Base-by-base conservation (phyloP, 768 basidiomycete genomes). In the Mycena rebaudengoi region DNA sequence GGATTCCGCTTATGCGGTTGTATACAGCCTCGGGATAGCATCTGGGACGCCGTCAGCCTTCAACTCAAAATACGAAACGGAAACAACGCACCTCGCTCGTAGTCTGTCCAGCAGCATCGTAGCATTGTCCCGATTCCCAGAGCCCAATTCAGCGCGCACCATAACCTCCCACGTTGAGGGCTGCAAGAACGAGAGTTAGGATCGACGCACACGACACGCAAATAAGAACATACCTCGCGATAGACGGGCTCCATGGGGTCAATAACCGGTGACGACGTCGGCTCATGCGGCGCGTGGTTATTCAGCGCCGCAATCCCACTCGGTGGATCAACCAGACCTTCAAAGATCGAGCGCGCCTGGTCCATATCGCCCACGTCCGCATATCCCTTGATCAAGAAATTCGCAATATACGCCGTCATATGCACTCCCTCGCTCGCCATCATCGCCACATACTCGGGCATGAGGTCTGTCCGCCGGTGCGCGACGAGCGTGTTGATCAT, bases 91-190 rank as follows among this genome's bases (percentile, higher is more conserved):
- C 90, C 94, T 85, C 70, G 88, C 84, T 75, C 86, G 88, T 68
- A 96, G 77, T 45, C 94, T 85, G 56, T 87, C 84, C 29, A 96
- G 80, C 0, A 98, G 80, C 3, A 81, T 85, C 4, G 86, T 46
- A 0, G 96, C 97, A 12, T 83, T 82, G 45, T 88, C 85, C 13
- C 88, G 86, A 68, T 94, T 86, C 13, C 93, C 93, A 51, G 84
- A 86, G 20, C 88, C 88, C 12, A 99, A 82, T 73, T 99, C 98
- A 1, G 92, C 93, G 14, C 94, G 87, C 66, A 99, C 88, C 96
- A 99, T 99, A 5, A 88, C 89, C 72, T 99, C 98, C 90, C 93
- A 97, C 1, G 95, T 96, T 39, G 92, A 95, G 13, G 94, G 95
- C 89, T 94, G 69, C 3, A 59, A 53, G 53, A 29, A 54, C 45